Percentiles rank a stretch among this genome's conserved stretches.
These are phyloP conservation scores for Mycena chlorophos DNA, from an alignment of 768 basidiomycete species.

Conservation along the genomic window DNA sequence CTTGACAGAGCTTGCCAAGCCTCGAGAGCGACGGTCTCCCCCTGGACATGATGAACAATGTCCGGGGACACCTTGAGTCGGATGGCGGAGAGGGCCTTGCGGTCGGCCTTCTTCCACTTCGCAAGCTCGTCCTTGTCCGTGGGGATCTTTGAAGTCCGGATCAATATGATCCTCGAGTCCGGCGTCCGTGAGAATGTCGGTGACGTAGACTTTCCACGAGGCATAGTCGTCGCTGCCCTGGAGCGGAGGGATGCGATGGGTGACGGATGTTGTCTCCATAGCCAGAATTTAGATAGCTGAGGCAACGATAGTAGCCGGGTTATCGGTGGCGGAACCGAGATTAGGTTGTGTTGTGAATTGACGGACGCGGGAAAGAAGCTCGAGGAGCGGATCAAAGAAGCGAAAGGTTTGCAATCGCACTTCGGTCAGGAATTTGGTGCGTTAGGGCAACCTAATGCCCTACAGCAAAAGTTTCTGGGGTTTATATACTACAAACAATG, in stretches of 20 bases:
- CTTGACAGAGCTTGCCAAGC: slow-evolving; percentile 29
- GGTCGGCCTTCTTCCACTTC: slow-evolving; percentile 30
- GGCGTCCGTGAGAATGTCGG: slow-evolving; percentile 21
- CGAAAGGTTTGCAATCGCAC: too few relatives aligned
- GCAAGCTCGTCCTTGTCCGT: slow-evolving; percentile 4
- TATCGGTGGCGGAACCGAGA: slow-evolving; percentile 4
- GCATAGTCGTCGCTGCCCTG: slow-evolving; percentile 18
- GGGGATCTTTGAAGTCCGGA: not conserved
- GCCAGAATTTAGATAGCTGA: slow-evolving; percentile 7
- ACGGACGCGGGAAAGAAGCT: too few relatives aligned
- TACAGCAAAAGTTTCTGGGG: too few relatives aligned
- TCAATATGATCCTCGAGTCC: slow-evolving; percentile 7
- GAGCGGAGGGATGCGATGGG: slow-evolving; percentile 11
- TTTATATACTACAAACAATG: too few relatives aligned
- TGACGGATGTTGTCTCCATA: not conserved
- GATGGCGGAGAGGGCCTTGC: slow-evolving; percentile 31
- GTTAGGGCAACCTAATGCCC: too few relatives aligned
- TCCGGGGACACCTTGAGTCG: slow-evolving; percentile 27
- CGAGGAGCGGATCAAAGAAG: too few relatives aligned
- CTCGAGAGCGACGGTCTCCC: slow-evolving; percentile 24
- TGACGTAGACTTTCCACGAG: slow-evolving; percentile 22
- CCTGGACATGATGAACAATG: slow-evolving; percentile 28
- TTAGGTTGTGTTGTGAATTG: not conserved
- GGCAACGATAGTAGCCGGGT: not conserved
- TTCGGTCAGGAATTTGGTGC: too few relatives aligned